Conservation (phyloP, 768 basidiomycete species). For the Guyanaporus albipodus region DNA sequence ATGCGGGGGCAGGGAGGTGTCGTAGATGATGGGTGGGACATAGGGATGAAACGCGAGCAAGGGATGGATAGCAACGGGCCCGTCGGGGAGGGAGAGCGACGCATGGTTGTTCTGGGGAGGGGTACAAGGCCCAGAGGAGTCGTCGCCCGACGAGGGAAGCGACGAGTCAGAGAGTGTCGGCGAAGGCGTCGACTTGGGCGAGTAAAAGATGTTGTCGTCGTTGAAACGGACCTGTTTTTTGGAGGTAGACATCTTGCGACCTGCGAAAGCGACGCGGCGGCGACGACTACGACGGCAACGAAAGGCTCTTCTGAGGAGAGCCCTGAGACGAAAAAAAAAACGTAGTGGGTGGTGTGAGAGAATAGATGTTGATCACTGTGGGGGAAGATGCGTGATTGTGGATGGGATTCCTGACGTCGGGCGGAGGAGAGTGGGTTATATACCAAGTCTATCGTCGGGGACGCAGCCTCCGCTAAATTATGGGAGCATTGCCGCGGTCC, state of each 20-base stretch:
- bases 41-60: constrained; percentile 29
- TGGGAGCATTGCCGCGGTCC: constrained; percentile 27
- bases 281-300: constrained; percentile 8
- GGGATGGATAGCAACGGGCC: constrained; percentile 30
- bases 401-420: not conserved
- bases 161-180: constrained; percentile 28
- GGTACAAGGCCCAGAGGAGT: constrained; percentile 27
- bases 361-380: constrained; percentile 14
- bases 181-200: constrained; percentile 24
- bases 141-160: constrained; percentile 28
- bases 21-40: constrained; percentile 19
- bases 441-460: constrained; percentile 18
- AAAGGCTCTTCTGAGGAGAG: constrained; percentile 14
- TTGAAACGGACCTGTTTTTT: constrained; percentile 32
- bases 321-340: constrained; percentile 6
- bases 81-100: constrained; percentile 20
- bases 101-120: constrained; percentile 26
- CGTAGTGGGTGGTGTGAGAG: constrained; percentile 14
- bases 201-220: constrained; percentile 32
- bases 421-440: constrained; percentile 14
- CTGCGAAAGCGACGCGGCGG: constrained; percentile 6
- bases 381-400: constrained; percentile 2
- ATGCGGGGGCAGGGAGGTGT: constrained; percentile 17
- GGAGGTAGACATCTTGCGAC: constrained; percentile 16
- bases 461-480: constrained; percentile 24